Percentiles rank a stretch among this genome's conserved stretches.
Evolutionary conservation across 2,329 filamentous ascomycete genomes (phyloP).

Genomic region (Lomentospora prolificans): DNA sequence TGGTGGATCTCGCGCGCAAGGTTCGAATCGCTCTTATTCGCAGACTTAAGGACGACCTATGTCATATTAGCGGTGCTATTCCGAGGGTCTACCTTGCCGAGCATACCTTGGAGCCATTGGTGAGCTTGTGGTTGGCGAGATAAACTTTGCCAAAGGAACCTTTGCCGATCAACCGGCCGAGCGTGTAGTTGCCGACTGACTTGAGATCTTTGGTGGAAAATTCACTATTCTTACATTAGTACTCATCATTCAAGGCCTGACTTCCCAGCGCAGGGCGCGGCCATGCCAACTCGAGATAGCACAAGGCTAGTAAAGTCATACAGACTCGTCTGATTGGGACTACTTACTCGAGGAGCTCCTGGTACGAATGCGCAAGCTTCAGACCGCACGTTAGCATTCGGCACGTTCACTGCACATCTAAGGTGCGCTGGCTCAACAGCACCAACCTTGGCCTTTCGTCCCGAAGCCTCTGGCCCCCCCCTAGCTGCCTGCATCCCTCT

Average conservation of each 20-base stretch:
- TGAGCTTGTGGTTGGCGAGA: conserved; percentile 90
- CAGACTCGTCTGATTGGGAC: too few relatives aligned
- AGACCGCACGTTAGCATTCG: conserved; percentile 14
- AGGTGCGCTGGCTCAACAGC: background rate
- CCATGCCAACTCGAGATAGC: too few relatives aligned
- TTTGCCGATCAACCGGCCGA: conserved; percentile 89
- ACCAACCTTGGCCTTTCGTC: conserved; percentile 50
- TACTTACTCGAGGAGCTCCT: conserved; percentile 84
- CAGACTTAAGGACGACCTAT: conserved; percentile 97
- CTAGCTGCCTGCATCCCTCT: conserved; percentile 44
- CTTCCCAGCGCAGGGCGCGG: too few relatives aligned
- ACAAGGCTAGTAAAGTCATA: too few relatives aligned
- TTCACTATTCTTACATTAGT: conserved; percentile 51
- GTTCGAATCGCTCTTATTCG: conserved; percentile 91
- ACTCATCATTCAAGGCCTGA: too few relatives aligned
- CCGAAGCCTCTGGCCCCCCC: conserved; percentile 47
- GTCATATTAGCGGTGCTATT: background rate
- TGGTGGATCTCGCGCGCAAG: conserved; percentile 97
- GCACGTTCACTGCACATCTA: background rate
- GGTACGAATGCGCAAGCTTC: conserved; percentile 92
- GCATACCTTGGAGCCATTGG: conserved; percentile 88
- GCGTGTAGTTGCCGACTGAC: conserved; percentile 87
- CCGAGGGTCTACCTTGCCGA: too few relatives aligned
- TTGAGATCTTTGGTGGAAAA: conserved; percentile 87
- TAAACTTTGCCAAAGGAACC: conserved; percentile 99